Evolutionary conservation across 73 alveolate genomes (phyloP), one percentile per base, ranked within the genome.

Genomic region (Paraurostyla sp.): DNA sequence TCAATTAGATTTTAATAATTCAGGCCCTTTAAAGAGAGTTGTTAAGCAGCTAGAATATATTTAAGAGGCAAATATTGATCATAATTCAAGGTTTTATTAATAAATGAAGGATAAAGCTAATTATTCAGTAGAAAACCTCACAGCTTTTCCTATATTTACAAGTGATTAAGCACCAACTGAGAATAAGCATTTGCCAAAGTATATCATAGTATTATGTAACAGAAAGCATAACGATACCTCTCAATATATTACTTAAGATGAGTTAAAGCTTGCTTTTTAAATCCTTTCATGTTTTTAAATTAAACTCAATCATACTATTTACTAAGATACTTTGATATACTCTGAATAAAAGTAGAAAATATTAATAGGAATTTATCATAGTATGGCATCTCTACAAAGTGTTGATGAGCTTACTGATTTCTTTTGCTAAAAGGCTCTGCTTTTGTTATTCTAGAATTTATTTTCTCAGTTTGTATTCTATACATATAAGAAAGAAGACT

Each of bases 101-200:
- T 30, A 29, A 33, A 60, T 60, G 78, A 60, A 60, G 23, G 78
- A 60, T 13, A 60, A 60, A 32, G 78, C 51, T 9, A 60, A 60
- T 33, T 60, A 50, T 30, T 27, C 45, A 60, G 7, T 60, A 27
- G 4, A 60, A 60, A 60, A 60, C 32, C 51, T 50, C 22, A 60
- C 78, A 9, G 78, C 78, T 30, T 29, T 60, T 60, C 78, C 78
- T 16, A 23, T 60, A 9, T 60, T 9, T 30, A 60, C 9, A 30
- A 27, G 4, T 7, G 7, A 60, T 60, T 23, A 60, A 30, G 23
- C 51, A 32, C 25, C 22, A 6, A 30, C 51, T 13, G 22, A 56
- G 7, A 56, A 15, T 56, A 22, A 56, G 22, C 9, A 56, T 13
- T 33, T 29, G 22, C 78, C 78, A 9, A 3, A 29, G 4, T 60